A percentile compares a stretch with the other conserved stretches of the same genome.
These are phyloP conservation scores for Penicillium goetzii DNA, from an alignment of 495 filamentous ascomycete genomes.

Conservation along the genomic window DNA sequence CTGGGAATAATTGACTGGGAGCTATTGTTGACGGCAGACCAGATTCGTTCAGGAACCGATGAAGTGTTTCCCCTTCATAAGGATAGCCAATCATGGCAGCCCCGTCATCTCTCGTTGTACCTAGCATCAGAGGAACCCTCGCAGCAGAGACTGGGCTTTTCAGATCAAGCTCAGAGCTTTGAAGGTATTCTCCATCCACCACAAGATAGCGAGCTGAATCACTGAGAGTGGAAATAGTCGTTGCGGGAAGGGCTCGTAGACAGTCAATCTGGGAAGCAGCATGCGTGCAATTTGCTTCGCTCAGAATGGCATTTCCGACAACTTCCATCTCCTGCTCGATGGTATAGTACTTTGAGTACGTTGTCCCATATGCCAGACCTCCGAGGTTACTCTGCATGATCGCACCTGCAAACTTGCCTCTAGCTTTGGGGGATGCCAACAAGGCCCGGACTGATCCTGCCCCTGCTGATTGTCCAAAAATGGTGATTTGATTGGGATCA, in stretches of 20 bases:
- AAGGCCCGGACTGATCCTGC: conserved; percentile 48
- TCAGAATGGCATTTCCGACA: conserved; percentile 27
- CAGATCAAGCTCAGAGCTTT: conserved; percentile 19
- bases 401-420: conserved; percentile 45
- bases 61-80: conserved; percentile 9
- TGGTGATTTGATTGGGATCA: conserved; percentile 55
- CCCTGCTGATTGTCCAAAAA: conserved; percentile 59
- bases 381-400: conserved; percentile 52
- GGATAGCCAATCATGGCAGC: conserved; percentile 34
- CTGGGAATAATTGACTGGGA: conserved; percentile 23
- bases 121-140: conserved; percentile 26
- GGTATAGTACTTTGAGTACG: conserved; percentile 54
- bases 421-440: conserved; percentile 36
- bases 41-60: conserved; percentile 17
- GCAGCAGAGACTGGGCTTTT: conserved; percentile 16
- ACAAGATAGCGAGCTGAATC: conserved; percentile 28
- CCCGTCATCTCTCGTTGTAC: conserved; percentile 32
- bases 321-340: conserved; percentile 36
- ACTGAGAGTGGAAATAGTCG: conserved; percentile 32
- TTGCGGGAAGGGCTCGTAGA: conserved; percentile 43
- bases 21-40: conserved; percentile 16
- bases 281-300: conserved; percentile 42
- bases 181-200: conserved; percentile 28
- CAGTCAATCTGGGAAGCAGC: conserved; percentile 39
- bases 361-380: conserved; percentile 51